Base-by-base conservation (phyloP, 164 flowering plant species). In the Dillenia turbinata region DNA sequence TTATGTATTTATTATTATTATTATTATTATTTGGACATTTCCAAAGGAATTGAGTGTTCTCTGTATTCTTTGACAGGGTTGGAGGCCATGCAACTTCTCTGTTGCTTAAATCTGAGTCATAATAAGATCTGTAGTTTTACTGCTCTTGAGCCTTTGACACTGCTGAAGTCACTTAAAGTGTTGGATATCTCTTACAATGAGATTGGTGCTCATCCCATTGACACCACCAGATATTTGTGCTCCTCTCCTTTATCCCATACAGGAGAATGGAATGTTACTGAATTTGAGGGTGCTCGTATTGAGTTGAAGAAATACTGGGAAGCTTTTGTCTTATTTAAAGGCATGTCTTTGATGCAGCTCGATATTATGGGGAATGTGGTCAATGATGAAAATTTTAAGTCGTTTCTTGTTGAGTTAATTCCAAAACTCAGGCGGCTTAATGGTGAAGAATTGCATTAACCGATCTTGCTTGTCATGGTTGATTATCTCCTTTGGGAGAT, bases 21-120 rank as follows among this genome's bases (percentile, higher is more conserved):
- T 19, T 1, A 1, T 47, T 55, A 59, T 2, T 50, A 9, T 51
- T 55, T 2, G 10, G 13, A 19, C 9, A 19, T 4, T 33, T 33
- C 40, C 40, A 33, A 33, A 33, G 40, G 40, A 33, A 4, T 33
- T 33, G 40, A 33, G 5, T 33, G 40, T 33, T 33, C 7, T 52
- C 11, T 56, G 40, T 17, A 14, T 57, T 63, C 49, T 52, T 15
- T 75, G 16, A 55, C 85, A 93, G 98, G 98, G 49, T 65, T 93
- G 84, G 97, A 87, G 74, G 80, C 83, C 19, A 46, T 90, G 88
- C 98, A 90, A 66, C 85, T 85, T 53, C 85, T 93, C 12, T 66
- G 81, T 60, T 75, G 75, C 80, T 73, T 90, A 73, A 85, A 82
- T 69, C 75, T 93, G 44, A 82, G 96, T 62, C 48, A 87, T 76